Evolutionary conservation across 1,139 yeast species (phyloP).

Genomic region (Diutina siamensis): DNA sequence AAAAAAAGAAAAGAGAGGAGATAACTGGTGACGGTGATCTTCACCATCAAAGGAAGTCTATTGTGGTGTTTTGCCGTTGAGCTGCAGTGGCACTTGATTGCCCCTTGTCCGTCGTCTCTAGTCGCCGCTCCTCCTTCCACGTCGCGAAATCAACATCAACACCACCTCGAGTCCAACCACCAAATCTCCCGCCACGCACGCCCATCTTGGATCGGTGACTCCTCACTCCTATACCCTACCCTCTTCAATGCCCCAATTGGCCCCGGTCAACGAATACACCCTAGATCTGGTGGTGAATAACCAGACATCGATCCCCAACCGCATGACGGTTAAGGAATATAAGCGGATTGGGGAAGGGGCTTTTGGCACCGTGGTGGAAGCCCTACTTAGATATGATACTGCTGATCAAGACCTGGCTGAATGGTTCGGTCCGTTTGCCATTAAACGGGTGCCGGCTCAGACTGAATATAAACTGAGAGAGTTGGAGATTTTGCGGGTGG

Average conservation of each 20-base stretch:
- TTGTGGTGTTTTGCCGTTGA: too few species aligned
- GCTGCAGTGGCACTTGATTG: too few species aligned
- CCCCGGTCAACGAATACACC: slow-evolving; percentile 15
- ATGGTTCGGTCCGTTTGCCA: slow-evolving; percentile 58
- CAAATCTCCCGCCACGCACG: too few species aligned
- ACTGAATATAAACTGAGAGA: slow-evolving; percentile 77
- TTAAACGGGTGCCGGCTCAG: slow-evolving; percentile 74
- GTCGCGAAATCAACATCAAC: slow-evolving; percentile 4
- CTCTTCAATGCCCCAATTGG: slow-evolving; percentile 4
- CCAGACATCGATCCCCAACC: slow-evolving; percentile 36
- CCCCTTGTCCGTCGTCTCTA: too few species aligned
- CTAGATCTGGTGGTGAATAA: slow-evolving; percentile 53
- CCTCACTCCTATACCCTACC: not conserved
- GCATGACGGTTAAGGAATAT: slow-evolving; percentile 62
- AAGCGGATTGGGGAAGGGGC: slow-evolving; percentile 78
- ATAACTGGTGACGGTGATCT: too few species aligned
- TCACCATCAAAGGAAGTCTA: too few species aligned
- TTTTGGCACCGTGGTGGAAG: slow-evolving; percentile 74
- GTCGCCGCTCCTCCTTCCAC: not conserved
- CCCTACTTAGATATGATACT: slow-evolving; percentile 25
- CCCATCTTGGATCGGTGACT: too few species aligned
- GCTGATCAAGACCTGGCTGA: slow-evolving; percentile 16
- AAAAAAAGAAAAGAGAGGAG: too few species aligned
- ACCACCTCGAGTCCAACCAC: not conserved
- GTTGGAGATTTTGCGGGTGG: slow-evolving; percentile 59